Evolutionary conservation across 257 asterid species (phyloP).

Genomic region (Voacanga thouarsii): DNA sequence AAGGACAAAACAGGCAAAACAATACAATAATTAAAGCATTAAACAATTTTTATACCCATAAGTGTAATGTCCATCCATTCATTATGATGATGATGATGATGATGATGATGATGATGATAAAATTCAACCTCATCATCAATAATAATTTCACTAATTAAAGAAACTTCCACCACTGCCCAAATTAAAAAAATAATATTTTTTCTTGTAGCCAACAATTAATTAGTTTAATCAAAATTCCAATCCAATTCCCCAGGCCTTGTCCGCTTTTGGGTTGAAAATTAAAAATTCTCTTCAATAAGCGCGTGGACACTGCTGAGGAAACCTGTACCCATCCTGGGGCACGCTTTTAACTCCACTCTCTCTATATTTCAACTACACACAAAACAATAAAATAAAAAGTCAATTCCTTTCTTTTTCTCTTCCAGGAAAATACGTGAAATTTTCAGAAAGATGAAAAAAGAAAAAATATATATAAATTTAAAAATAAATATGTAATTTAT

Average conservation of each 20-base stretch:
- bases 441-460: too few species aligned
- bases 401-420: too few species aligned
- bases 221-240: neutral
- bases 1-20: neutral
- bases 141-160: neutral
- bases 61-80: neutral
- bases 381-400: neutral
- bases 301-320: slow-evolving; percentile 42
- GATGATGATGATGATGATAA: neutral
- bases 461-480: too few species aligned
- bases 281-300: slow-evolving; percentile 16
- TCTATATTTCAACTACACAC: neutral
- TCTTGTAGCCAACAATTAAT: neutral
- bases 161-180: too few species aligned
- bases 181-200: neutral
- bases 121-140: neutral
- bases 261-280: slow-evolving; percentile 12
- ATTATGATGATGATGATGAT: neutral
- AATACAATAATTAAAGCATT: neutral
- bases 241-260: slow-evolving; percentile 1
- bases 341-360: slow-evolving; percentile 30
- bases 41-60: neutral
- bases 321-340: slow-evolving; percentile 48
- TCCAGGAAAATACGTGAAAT: neutral
- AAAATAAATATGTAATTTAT: too few species aligned